Conservation (phyloP, 345 rosid genomes). For the Populus davidiana region DNA sequence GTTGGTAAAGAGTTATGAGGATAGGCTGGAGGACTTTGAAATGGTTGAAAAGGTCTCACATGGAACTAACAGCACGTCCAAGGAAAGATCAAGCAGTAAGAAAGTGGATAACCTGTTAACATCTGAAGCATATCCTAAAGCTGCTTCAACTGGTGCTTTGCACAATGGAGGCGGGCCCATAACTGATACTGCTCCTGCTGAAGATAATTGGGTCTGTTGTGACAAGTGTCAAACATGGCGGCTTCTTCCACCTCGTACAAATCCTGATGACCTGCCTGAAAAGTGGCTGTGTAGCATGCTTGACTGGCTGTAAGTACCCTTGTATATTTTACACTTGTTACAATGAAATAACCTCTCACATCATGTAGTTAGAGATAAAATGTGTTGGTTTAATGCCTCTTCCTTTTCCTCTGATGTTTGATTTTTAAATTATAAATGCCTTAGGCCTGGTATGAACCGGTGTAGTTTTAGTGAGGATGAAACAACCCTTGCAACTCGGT, state of each 20-base stretch:
- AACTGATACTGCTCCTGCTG: constrained; percentile 42
- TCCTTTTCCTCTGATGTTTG: constrained; percentile 3
- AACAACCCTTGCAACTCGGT: constrained; percentile 50
- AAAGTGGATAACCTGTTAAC: constrained; percentile 28
- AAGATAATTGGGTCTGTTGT: constrained; percentile 86
- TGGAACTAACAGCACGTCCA: constrained; percentile 27
- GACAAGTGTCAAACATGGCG: constrained; percentile 91
- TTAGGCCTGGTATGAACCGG: constrained; percentile 79
- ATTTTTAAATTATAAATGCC: constrained; percentile 18
- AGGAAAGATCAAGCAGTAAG: constrained; percentile 43
- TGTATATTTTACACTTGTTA: neutral
- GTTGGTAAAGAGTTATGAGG: constrained; percentile 31
- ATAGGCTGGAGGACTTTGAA: constrained; percentile 34
- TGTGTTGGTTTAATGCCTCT: neutral
- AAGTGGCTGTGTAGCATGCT: constrained; percentile 97
- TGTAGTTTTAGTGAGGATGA: constrained; percentile 76
- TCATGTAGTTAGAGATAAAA: neutral
- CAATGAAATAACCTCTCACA: neutral
- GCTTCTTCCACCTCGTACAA: constrained; percentile 73
- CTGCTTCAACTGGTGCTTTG: constrained; percentile 30
- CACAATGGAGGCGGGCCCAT: constrained; percentile 30
- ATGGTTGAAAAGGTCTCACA: constrained; percentile 40
- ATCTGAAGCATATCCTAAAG: constrained; percentile 32
- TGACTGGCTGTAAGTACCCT: constrained; percentile 87
- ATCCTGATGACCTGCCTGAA: constrained; percentile 69